Base-by-base conservation (phyloP, 331 rosid genomes). In the Spiraea crenata region DNA sequence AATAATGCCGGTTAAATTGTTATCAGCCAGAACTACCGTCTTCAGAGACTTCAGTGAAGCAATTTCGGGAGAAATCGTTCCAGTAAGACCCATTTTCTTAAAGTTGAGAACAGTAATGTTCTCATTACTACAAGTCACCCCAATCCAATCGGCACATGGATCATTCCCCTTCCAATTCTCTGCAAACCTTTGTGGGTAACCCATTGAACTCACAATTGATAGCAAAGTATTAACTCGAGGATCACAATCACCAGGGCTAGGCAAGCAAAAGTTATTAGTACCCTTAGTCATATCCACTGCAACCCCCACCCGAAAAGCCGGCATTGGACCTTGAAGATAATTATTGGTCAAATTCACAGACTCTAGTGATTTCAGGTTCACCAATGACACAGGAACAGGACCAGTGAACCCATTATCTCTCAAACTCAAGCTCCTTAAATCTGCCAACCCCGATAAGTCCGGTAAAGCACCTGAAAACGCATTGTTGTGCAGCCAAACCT, bases 381-480 rank as follows among this genome's bases (percentile, higher is more conserved):
- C 10, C n/a, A 95, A 52, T 5, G 99, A 91, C 4, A 56, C 47
- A 20, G 96, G 95, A 75, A 95, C 86, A 58, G 86, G 85, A 65
- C 97, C 97, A 4, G 93, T 88, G 55, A 95, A 73, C 8, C 76
- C 76, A 70, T 95, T 95, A 75, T 95, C 96, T 76, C 96, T 85
- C 71, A 95, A 65, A 72, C 85, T 89, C 55, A 88, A 64, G 49
- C 80, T 76, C 74, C 1, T 57, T 19, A 95, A 65, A 10, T 71
- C 77, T 20, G 19, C 60, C 61, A 76, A 86, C 11, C 63, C 66
- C 2, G 90, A 83, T 13, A 89, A 68, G 72, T 91, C 93, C 1
- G 98, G 96, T 46, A 91, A 79, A 20, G 98, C 87, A 69, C 98
- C 92, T 0, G 90, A 83, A 70, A 95, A 91, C n/a, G 79, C 69